Evolutionary conservation across 1,284 basidiomycete genomes (phyloP).

Genomic region (Polyporus tsugae): DNA sequence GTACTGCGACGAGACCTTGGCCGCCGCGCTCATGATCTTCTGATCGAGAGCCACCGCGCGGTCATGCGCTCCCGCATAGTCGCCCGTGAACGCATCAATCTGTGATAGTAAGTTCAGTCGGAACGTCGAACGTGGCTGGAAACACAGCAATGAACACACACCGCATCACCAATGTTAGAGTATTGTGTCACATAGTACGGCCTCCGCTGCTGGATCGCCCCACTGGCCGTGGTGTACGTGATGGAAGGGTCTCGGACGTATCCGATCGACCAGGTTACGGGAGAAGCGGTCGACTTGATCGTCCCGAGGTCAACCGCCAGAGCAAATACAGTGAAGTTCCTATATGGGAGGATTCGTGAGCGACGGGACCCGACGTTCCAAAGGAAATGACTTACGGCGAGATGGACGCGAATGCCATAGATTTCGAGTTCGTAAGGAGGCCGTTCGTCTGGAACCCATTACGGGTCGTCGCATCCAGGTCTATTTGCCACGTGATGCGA

Average conservation of each 20-base stretch:
- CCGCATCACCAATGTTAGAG: slow-evolving; percentile 25
- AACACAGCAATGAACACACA: slow-evolving; percentile 20
- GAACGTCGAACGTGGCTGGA: not conserved
- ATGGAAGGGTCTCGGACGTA: slow-evolving; percentile 36
- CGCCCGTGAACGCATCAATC: slow-evolving; percentile 39
- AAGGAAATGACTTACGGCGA: slow-evolving; percentile 21
- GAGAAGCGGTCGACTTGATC: slow-evolving; percentile 28
- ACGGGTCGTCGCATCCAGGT: slow-evolving; percentile 18
- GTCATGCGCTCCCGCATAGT: slow-evolving; percentile 33
- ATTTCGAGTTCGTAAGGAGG: slow-evolving; percentile 20
- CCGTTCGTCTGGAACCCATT: slow-evolving; percentile 27
- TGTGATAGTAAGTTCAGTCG: slow-evolving; percentile 13
- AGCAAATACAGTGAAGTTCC: slow-evolving; percentile 33
- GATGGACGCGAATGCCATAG: slow-evolving; percentile 28
- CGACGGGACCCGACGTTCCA: not conserved
- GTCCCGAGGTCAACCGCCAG: slow-evolving; percentile 35
- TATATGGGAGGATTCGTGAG: slow-evolving; percentile 1
- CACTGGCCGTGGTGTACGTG: slow-evolving; percentile 28
- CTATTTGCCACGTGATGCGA: slow-evolving; percentile 32
- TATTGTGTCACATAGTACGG: slow-evolving; percentile 39
- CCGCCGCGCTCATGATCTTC: slow-evolving; percentile 34
- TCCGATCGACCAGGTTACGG: slow-evolving; percentile 38
- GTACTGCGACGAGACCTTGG: slow-evolving; percentile 42
- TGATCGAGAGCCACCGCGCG: slow-evolving; percentile 38
- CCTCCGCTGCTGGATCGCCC: slow-evolving; percentile 35